phyloP scores from a whole-genome alignment of 1,284 basidiomycete species.

The Tylopilus sp. region DNA sequence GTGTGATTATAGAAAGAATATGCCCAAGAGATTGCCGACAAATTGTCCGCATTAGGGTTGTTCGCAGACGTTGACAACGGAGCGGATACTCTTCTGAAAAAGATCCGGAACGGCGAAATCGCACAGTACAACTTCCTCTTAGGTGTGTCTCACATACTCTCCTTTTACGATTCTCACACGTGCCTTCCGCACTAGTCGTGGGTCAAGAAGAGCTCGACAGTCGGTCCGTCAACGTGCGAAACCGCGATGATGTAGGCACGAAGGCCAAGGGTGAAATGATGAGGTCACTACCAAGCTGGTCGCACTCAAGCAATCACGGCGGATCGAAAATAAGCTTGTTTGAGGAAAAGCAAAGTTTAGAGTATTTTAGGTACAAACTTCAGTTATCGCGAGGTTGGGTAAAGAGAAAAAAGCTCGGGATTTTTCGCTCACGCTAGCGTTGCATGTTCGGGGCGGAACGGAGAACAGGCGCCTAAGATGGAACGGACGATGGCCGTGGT shows the following conservation, averaged over 20 bases:
- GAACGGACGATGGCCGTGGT: too few species aligned
- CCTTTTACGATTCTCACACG: conserved; percentile 5
- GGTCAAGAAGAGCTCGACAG: conserved; percentile 92
- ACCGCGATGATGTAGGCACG: conserved; percentile 91
- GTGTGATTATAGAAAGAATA: conserved; percentile 81
- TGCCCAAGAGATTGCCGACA: conserved; percentile 82
- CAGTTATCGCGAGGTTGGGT: conserved; percentile 9
- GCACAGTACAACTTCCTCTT: conserved; percentile 98
- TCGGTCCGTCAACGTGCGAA: conserved; percentile 93
- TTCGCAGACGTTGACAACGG: conserved; percentile 95
- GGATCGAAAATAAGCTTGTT: conserved; percentile 67
- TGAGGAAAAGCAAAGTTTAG: conserved; percentile 29
- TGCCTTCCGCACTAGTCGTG: conserved; percentile 72
- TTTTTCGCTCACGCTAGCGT: background rate
- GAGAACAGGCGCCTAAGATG: background rate
- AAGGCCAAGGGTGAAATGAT: conserved; percentile 76
- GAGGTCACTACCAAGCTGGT: conserved; percentile 69
- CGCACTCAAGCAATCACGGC: conserved; percentile 70
- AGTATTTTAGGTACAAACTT: conserved; percentile 22
- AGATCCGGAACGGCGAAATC: conserved; percentile 94
- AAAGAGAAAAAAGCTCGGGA: background rate
- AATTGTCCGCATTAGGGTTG: conserved; percentile 78
- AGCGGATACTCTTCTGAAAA: conserved; percentile 95
- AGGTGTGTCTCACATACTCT: conserved; percentile 64
- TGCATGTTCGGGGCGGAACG: conserved; percentile 6